phyloP scores from a whole-genome alignment of 306 rosid species.

The Quillaja saponaria region DNA sequence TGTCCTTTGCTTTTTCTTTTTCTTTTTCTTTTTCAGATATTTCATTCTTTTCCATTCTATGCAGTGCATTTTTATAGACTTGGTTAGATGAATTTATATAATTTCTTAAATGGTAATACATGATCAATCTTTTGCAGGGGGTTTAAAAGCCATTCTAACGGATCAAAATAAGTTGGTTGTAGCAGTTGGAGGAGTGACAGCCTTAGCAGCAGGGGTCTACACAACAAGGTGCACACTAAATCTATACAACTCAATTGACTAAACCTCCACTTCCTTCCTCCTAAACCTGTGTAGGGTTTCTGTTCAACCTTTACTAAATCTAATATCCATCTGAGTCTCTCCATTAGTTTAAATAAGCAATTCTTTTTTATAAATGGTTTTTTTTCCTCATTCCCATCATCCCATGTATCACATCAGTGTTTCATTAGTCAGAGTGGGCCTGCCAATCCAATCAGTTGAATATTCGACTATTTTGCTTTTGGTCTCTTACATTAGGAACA shows the following conservation, averaged over 20 bases:
- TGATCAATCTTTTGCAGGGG: conserved; percentile 53
- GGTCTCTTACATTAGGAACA: neutral
- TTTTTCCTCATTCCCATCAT: neutral
- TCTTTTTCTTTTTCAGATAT: no score
- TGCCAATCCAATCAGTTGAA: neutral
- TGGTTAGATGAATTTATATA: no score
- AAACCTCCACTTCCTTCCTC: no score
- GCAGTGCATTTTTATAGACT: no score
- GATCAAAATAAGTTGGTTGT: conserved; percentile 98
- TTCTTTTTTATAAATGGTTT: neutral
- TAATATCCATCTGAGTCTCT: no score
- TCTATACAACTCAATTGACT: no score
- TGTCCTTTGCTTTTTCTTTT: no score
- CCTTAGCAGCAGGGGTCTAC: conserved; percentile 94
- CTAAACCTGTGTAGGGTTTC: no score
- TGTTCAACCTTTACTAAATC: no score
- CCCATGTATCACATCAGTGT: neutral
- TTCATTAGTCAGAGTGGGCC: neutral
- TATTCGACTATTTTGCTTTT: neutral
- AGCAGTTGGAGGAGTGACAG: conserved; percentile 95
- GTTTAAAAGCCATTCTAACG: conserved; percentile 83
- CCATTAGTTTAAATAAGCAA: neutral
- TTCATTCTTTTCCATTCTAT: no score
- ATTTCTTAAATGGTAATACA: no score
- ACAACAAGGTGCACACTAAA: conserved; percentile 69